Conservation (phyloP, 2,329 filamentous ascomycete genomes). For the Ascochyta viciae-villosae region DNA sequence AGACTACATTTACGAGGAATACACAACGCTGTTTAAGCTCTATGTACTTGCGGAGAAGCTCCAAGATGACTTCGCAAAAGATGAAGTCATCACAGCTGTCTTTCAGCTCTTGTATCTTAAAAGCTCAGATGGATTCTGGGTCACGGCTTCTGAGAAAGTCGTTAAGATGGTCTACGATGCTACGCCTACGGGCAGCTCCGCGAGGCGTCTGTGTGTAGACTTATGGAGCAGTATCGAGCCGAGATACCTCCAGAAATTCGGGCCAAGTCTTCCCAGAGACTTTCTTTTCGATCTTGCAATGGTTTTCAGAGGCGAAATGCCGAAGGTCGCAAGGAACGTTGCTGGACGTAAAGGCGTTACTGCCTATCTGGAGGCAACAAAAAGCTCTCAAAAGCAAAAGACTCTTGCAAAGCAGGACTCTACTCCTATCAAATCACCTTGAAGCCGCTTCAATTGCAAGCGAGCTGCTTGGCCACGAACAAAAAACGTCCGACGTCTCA, state of each 20-base stretch:
- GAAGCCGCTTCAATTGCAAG: no score
- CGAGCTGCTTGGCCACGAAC: no score
- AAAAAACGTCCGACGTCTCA: no score
- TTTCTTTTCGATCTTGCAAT: background rate
- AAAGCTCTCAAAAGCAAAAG: background rate
- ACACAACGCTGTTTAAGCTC: background rate
- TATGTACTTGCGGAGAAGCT: constrained; percentile 8
- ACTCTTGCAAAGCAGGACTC: background rate
- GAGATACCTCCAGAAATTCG: background rate
- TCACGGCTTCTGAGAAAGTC: no score
- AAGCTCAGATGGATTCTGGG: fast-evolving
- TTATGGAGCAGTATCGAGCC: background rate
- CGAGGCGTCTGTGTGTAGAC: background rate
- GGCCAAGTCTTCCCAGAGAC: background rate
- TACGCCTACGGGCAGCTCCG: background rate
- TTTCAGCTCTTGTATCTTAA: background rate
- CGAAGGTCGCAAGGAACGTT: background rate
- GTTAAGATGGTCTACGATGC: background rate
- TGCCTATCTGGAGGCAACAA: background rate
- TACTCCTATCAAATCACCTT: background rate
- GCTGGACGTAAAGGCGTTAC: background rate
- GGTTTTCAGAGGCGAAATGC: background rate
- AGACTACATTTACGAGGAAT: background rate
- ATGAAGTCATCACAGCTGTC: background rate
- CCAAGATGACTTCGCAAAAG: background rate